These are phyloP conservation scores for Acmispon strigosus DNA, from an alignment of 306 rosid species.

Conservation along the genomic window DNA sequence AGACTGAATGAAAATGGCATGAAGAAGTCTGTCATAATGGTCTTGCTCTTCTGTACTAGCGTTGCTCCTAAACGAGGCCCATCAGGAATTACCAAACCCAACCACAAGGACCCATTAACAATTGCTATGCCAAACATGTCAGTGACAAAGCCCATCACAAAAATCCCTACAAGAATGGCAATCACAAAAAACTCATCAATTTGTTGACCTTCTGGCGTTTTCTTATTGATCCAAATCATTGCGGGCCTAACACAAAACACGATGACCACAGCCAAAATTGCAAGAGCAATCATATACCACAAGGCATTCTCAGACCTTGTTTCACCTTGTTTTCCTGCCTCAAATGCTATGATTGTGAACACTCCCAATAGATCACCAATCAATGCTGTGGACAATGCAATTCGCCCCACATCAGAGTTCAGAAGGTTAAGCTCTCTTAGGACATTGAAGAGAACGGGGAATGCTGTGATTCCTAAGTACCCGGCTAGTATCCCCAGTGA, in stretches of 20 bases:
- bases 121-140: slow-evolving; percentile 57
- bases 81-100: slow-evolving; percentile 60
- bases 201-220: slow-evolving; percentile 43
- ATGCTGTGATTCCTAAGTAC: slow-evolving; percentile 40
- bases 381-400: slow-evolving; percentile 39
- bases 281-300: slow-evolving; percentile 42
- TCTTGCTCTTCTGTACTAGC: slow-evolving; percentile 33
- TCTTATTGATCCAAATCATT: slow-evolving; percentile 30
- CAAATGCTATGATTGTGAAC: slow-evolving; percentile 18
- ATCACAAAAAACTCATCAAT: slow-evolving; percentile 35
- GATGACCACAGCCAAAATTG: background rate
- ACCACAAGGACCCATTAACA: slow-evolving; percentile 55
- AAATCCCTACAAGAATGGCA: slow-evolving; percentile 28
- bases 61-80: slow-evolving; percentile 70
- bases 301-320: background rate
- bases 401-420: slow-evolving; percentile 58
- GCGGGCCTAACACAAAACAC: slow-evolving; percentile 2
- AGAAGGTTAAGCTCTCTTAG: slow-evolving; percentile 67
- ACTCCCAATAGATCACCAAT: slow-evolving; percentile 44
- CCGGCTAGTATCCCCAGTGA: slow-evolving; percentile 43
- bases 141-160: slow-evolving; percentile 42
- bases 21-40: slow-evolving; percentile 38
- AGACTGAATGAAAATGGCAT: slow-evolving; percentile 54
- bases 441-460: slow-evolving; percentile 36
- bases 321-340: slow-evolving; percentile 47